Conservation (phyloP, 2,329 filamentous ascomycete species). For the Botrytis cinerea region DNA sequence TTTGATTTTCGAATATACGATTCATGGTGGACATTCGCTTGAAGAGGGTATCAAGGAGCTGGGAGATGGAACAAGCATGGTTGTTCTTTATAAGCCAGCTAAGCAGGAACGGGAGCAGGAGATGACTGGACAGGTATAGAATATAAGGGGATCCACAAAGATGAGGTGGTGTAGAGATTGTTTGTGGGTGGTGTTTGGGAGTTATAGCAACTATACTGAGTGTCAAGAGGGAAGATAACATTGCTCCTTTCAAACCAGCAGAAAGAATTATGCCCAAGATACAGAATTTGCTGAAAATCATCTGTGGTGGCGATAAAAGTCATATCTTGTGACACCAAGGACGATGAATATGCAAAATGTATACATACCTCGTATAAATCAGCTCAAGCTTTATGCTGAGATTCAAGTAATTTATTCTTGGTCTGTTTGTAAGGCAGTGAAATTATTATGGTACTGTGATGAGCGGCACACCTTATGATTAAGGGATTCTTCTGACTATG, state of each 20-base stretch:
- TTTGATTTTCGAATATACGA: background rate
- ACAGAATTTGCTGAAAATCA: background rate
- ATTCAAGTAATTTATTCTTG: background rate
- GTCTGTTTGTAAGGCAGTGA: background rate
- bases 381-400: background rate
- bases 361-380: background rate
- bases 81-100: background rate
- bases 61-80: background rate
- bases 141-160: background rate
- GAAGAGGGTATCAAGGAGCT: background rate
- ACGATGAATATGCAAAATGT: background rate
- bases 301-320: background rate
- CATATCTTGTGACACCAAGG: background rate
- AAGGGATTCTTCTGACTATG: background rate
- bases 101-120: background rate
- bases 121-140: background rate
- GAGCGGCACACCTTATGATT: background rate
- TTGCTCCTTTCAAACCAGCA: background rate
- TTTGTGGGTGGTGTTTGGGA: background rate
- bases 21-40: background rate
- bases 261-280: background rate
- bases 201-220: background rate
- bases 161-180: background rate
- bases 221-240: background rate
- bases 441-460: background rate